Evolutionary conservation across 1,284 basidiomycete genomes (phyloP).

Genomic region (Fomitopsis palustris): DNA sequence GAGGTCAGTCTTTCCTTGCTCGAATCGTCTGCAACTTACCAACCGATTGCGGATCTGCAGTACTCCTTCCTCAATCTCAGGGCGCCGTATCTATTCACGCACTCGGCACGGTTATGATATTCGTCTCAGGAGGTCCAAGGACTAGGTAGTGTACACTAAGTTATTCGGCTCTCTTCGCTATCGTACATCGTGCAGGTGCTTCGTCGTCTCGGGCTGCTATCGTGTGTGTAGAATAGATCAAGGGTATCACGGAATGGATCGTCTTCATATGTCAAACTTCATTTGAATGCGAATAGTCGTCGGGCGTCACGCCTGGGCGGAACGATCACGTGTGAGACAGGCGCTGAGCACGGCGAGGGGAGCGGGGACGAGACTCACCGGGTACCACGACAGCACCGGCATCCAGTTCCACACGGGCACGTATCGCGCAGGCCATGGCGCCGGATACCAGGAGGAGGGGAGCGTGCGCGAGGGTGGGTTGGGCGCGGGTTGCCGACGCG

Average conservation of each 20-base stretch:
- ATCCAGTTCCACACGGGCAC: neutral
- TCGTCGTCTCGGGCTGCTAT: neutral
- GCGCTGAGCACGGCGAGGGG: neutral
- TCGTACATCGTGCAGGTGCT: neutral
- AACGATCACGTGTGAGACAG: neutral
- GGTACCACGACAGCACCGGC: neutral
- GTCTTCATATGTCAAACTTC: too few species aligned
- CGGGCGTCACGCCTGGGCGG: neutral
- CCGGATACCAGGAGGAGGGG: neutral
- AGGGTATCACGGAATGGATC: neutral
- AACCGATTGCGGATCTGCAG: conserved; percentile 15
- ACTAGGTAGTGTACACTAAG: neutral
- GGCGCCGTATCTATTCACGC: conserved; percentile 13
- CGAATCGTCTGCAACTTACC: neutral
- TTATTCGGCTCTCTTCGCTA: neutral
- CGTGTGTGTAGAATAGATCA: neutral
- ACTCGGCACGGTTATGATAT: neutral
- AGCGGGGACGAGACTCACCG: neutral
- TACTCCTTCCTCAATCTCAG: conserved; percentile 41
- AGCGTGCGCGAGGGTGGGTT: too few species aligned
- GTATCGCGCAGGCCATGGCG: neutral
- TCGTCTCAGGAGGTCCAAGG: neutral
- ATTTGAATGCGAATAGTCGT: too few species aligned
- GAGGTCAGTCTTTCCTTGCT: conserved; percentile 25
- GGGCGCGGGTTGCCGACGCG: neutral